Base-by-base conservation (phyloP, 176 grass and related monocot species). In the Paspalum vaginatum region DNA sequence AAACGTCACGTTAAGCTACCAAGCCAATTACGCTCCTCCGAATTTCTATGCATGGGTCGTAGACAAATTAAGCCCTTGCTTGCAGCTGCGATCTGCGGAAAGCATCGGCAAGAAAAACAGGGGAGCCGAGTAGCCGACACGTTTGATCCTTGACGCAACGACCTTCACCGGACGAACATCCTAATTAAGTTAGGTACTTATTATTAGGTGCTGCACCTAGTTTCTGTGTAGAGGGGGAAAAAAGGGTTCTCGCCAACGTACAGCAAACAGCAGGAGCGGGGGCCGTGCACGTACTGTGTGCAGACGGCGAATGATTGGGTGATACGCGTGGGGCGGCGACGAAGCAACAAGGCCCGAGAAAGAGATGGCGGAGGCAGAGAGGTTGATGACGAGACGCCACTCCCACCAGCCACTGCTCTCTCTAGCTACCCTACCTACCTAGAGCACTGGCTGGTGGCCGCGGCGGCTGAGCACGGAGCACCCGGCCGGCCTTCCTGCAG, bases 321-420 rank as follows among this genome's bases (percentile, higher is more conserved):
- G 59, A 2, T 41, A 7, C 2, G 42, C 4, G 59, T 21, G 41
- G 44, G 70, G 59, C 55, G 67, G 44, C 68, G 51, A 58, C 37
- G 79, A 21, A 43, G 7, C 37, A 53, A 51, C n/a, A 49, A 0
- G 8, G 27, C n/a, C 38, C 38, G 57, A 40, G 57, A 52, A 78
- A 78, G n/a, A 51, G 48, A 44, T 54, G 59, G 59, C n/a, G 3
- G 38, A 14, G 27, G 32, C 32, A 2, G 52, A 57, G 37, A 55
- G 2, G 8, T 14, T 8, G n/a, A 43, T 15, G 70, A 66, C 2
- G 58, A 41, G 81, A 84, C 73, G 72, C 61, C 39, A 67, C 72
- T 32, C 62, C 50, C 68, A 70, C 14, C 61, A 17, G n/a, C n/a
- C n/a, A 69, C 46, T 39, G n/a, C 27, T 14, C 45, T 71, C 27